Evolutionary conservation across 352 stramenopile genomes (phyloP).

Genomic region (Phytophthora tubulina): DNA sequence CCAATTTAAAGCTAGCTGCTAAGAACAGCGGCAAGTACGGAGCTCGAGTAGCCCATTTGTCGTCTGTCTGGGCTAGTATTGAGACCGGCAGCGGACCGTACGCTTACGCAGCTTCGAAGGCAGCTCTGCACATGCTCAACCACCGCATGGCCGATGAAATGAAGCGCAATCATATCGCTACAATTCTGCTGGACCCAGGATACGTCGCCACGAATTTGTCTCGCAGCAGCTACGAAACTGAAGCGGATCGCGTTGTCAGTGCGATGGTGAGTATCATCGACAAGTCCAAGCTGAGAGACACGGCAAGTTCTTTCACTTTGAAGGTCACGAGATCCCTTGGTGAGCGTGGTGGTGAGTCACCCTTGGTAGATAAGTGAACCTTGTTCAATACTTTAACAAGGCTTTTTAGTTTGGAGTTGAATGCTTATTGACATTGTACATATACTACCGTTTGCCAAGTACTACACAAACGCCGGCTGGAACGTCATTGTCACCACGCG

Average conservation of each 20-base stretch:
- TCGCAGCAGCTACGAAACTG: conserved; percentile 32
- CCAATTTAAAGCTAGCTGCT: conserved; percentile 45
- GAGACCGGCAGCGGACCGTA: conserved; percentile 53
- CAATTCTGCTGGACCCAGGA: conserved; percentile 52
- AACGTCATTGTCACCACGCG: not conserved
- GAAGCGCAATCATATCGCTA: conserved; percentile 45
- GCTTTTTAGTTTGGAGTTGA: too few relatives aligned
- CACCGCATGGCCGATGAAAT: conserved; percentile 51
- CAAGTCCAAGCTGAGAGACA: conserved; percentile 42
- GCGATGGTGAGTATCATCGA: conserved; percentile 41
- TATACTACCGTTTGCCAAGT: not conserved
- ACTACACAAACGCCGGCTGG: not conserved
- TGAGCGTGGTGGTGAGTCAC: conserved; percentile 6
- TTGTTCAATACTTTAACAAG: too few relatives aligned
- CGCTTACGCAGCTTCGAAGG: conserved; percentile 68
- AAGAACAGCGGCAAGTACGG: conserved; percentile 44
- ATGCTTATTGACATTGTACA: too few relatives aligned
- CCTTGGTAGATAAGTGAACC: too few relatives aligned
- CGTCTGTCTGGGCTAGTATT: conserved; percentile 54
- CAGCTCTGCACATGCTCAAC: conserved; percentile 69
- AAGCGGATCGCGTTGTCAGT: conserved; percentile 40
- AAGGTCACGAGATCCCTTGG: conserved; percentile 48
- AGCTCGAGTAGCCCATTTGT: conserved; percentile 51
- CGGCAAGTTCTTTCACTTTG: conserved; percentile 51
- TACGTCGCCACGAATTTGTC: conserved; percentile 58